Evolutionary conservation across 495 filamentous ascomycete species (phyloP), one percentile per base, ranked within the genome.

Genomic region (Halenospora varia): DNA sequence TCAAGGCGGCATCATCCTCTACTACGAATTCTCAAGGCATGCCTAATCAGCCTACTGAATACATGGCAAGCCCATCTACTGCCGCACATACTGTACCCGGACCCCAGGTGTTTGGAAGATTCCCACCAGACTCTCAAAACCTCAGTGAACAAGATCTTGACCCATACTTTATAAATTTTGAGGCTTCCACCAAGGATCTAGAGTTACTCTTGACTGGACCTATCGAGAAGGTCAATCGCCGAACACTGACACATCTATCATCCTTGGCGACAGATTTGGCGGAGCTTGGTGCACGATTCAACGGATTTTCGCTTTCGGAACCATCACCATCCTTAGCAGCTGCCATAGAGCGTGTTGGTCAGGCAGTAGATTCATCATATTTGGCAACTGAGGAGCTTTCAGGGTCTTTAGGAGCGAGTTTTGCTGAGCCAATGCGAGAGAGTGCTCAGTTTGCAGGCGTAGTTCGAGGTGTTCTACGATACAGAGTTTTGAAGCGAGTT

Each of bases 341-440:
- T 3, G 93, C 94, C 2, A 96, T 97, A 58, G 94, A 98, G 71
- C 86, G 91, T 48, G 83, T 93, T 41, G 94, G 94, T 0, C 95
- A 98, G 69, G 95, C 94, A 2, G 90, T 92, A 1, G 94, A 98
- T 68, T 90, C 88, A 1, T 96, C 95, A 1, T 98, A 96, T 66
- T 92, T 98, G 55, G 91, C 90, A 22, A 96, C 93, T 0, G 91
- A 95, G 63, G 94, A 97, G 65, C 75, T 98, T 1, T 91, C 92
- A 1, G 81, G 82, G 1, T 84, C 87, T 0, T 70, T 98, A 35
- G 89, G 90, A 15, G 90, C 91, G 1, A 89, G 82, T 60, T 98
- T 98, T 70, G 93, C 94, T 0, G 94, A 98, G 65, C 94, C 94
- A 2, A 95, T 98, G 88, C 82, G 94, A 29, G 94, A 98, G 70